phyloP scores from a whole-genome alignment of 1,284 basidiomycete genomes.

The Apiotrichum montevideense region DNA sequence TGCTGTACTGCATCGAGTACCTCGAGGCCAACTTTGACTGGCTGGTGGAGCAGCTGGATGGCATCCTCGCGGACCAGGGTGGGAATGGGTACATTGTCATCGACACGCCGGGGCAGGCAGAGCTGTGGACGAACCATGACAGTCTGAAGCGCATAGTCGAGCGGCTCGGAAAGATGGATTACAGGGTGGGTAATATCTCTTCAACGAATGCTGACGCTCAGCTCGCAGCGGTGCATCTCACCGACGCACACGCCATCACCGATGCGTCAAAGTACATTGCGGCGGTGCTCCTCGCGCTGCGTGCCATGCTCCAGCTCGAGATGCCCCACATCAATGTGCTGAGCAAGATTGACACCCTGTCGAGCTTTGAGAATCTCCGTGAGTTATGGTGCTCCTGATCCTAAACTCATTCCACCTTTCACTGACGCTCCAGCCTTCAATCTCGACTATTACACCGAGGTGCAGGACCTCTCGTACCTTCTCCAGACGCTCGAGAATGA shows the following conservation, averaged over 20 bases:
- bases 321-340: slow-evolving; percentile 92
- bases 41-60: slow-evolving; percentile 67
- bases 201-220: not conserved
- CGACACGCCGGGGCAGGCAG: slow-evolving; percentile 96
- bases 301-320: slow-evolving; percentile 97
- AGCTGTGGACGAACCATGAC: slow-evolving; percentile 91
- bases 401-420: not conserved
- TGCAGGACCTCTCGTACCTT: slow-evolving; percentile 88
- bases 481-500: slow-evolving; percentile 61
- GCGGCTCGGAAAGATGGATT: slow-evolving; percentile 68
- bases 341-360: slow-evolving; percentile 87
- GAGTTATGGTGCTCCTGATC: slow-evolving; percentile 20
- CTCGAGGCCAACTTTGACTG: slow-evolving; percentile 93
- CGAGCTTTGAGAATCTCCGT: slow-evolving; percentile 84
- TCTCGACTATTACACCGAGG: slow-evolving; percentile 96
- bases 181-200: slow-evolving; percentile 80
- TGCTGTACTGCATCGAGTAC: slow-evolving; percentile 97
- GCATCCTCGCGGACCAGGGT: slow-evolving; percentile 48
- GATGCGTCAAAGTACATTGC: slow-evolving; percentile 94
- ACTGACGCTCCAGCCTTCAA: slow-evolving; percentile 69
- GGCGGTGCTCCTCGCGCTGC: slow-evolving; percentile 79
- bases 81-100: slow-evolving; percentile 70
- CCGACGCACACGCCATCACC: slow-evolving; percentile 94
- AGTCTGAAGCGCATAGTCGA: slow-evolving; percentile 74
- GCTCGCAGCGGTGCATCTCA: slow-evolving; percentile 87